phyloP scores from a whole-genome alignment of 1,284 basidiomycete species.

The Coniferiporia sulphurascens region DNA sequence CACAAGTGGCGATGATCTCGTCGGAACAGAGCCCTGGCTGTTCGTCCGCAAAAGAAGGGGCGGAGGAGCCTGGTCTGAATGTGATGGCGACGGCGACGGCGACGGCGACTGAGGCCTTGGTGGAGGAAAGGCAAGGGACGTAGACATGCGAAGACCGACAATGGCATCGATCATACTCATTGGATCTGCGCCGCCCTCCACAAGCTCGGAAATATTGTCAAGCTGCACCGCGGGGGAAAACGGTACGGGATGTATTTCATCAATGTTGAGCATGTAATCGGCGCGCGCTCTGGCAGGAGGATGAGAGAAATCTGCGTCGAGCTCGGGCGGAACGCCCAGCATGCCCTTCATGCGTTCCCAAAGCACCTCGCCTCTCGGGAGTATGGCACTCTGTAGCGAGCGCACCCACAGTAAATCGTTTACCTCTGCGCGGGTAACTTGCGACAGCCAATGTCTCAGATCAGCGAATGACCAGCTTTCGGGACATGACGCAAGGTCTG shows the following conservation, averaged over 20 bases:
- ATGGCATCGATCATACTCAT: not conserved
- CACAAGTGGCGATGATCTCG: conserved; percentile 12
- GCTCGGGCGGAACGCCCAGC: conserved; percentile 69
- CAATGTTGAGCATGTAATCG: not conserved
- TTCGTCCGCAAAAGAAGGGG: not conserved
- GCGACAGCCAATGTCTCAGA: conserved; percentile 55
- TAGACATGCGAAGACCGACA: conserved; percentile 14
- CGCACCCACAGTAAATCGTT: conserved; percentile 62
- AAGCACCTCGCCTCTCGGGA: conserved; percentile 67
- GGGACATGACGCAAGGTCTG: conserved; percentile 25
- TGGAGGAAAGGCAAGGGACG: not conserved
- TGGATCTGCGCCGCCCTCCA: not conserved
- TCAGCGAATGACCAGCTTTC: conserved; percentile 56
- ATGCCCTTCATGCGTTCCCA: conserved; percentile 81
- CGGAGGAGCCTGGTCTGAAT: not conserved
- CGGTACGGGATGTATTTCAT: conserved; percentile 3
- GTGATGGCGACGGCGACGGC: not conserved
- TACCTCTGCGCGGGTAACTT: conserved; percentile 50
- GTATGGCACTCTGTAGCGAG: conserved; percentile 59
- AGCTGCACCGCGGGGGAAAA: not conserved
- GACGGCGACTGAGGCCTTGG: not conserved
- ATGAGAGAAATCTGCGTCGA: conserved; percentile 44
- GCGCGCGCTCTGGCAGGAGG: not conserved
- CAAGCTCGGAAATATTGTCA: conserved; percentile 6
- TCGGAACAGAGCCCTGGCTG: conserved; percentile 7